Evolutionary conservation across 2,329 filamentous ascomycete genomes (phyloP).

Genomic region (Neonectria faginata): DNA sequence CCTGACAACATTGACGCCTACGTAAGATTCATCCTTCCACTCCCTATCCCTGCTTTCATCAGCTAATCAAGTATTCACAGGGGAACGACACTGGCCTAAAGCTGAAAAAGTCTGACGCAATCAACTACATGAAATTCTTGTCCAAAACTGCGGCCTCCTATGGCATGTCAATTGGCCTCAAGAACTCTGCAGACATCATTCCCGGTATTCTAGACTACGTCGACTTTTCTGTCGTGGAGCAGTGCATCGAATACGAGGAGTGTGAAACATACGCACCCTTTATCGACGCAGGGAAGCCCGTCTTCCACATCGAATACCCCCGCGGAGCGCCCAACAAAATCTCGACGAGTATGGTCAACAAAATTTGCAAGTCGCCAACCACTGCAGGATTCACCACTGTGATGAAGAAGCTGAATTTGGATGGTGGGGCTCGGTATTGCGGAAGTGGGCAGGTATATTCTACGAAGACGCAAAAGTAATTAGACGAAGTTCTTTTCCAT

Average conservation of each 20-base stretch:
- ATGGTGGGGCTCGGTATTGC: conserved; percentile 8
- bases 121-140: conserved; percentile 70
- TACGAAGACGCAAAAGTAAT: background rate
- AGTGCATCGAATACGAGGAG: conserved; percentile 71
- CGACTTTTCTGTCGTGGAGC: conserved; percentile 76
- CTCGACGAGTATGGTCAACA: background rate
- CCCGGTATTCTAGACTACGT: conserved; percentile 58
- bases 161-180: conserved; percentile 72
- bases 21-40: conserved; percentile 49
- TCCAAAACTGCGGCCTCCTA: conserved; percentile 58
- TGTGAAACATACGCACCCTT: conserved; percentile 69
- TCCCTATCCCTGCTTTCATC: too few species aligned
- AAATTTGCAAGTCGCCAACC: background rate
- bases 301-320: conserved; percentile 79
- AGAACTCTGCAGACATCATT: conserved; percentile 74
- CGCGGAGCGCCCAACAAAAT: conserved; percentile 52
- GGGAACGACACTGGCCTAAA: conserved; percentile 71
- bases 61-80: conserved; percentile 26
- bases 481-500: too few species aligned
- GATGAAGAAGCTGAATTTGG: conserved; percentile 2
- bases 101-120: conserved; percentile 66
- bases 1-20: conserved; percentile 78
- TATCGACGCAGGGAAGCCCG: conserved; percentile 69
- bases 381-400: conserved; percentile 1
- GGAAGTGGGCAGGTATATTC: background rate